Conservation (phyloP, 2,329 filamentous ascomycete species). For the Penicillium brasilianum region DNA sequence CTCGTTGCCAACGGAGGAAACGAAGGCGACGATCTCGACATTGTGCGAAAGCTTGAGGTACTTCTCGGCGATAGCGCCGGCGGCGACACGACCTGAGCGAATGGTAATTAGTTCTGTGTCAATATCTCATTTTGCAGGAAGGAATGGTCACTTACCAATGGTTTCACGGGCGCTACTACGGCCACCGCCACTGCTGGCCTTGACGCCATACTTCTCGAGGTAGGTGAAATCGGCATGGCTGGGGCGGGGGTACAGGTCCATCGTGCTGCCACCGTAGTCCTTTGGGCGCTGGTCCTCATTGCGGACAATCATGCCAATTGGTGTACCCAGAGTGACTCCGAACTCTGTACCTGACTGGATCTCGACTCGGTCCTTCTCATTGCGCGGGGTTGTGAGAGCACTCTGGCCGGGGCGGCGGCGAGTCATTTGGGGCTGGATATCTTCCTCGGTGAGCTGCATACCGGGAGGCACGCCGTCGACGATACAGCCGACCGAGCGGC, state of each 20-base stretch:
- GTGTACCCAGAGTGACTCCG: slow-evolving; percentile 86
- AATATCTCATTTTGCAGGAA: not conserved
- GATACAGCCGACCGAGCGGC: slow-evolving; percentile 90
- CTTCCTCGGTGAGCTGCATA: slow-evolving; percentile 79
- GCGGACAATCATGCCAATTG: slow-evolving; percentile 82
- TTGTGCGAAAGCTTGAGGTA: slow-evolving; percentile 81
- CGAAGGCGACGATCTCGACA: slow-evolving; percentile 90
- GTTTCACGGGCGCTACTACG: slow-evolving; percentile 93
- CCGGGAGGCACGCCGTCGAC: slow-evolving; percentile 91
- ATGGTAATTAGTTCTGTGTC: not conserved
- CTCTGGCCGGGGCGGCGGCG: slow-evolving; percentile 87
- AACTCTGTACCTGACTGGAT: slow-evolving; percentile 94
- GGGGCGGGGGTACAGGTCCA: slow-evolving; percentile 88
- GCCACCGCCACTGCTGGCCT: slow-evolving; percentile 87
- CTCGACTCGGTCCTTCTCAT: slow-evolving; percentile 89
- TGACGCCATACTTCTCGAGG: slow-evolving; percentile 94
- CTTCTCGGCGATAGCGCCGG: slow-evolving; percentile 91
- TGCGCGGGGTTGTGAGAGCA: slow-evolving; percentile 85
- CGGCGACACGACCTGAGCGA: slow-evolving; percentile 73
- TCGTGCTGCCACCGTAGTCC: slow-evolving; percentile 88
- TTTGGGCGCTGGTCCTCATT: slow-evolving; percentile 93
- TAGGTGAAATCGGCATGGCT: slow-evolving; percentile 98
- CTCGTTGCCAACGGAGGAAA: slow-evolving; percentile 79
- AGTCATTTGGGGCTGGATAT: slow-evolving; percentile 95
- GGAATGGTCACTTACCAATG: slow-evolving; percentile 63